A percentile compares a stretch with the other conserved stretches of the same genome.
phyloP scores from a whole-genome alignment of 164 flowering plant genomes.

The Berberis vulgaris region DNA sequence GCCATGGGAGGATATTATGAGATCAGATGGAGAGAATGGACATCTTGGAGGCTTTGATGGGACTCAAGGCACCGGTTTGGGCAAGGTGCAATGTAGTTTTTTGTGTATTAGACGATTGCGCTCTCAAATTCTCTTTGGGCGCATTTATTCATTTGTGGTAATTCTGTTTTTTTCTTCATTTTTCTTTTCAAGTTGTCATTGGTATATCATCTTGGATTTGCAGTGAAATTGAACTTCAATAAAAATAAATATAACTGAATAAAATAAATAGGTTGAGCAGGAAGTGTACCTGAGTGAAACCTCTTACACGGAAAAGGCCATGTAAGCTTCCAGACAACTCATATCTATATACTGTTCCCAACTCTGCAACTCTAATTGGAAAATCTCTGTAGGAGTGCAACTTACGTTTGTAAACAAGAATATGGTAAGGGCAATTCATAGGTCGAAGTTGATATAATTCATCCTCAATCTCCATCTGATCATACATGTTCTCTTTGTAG shows the following conservation, averaged over 20 bases:
- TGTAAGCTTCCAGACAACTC: conserved; percentile 94
- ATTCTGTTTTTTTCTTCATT: too few species aligned
- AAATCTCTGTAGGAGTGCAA: conserved; percentile 84
- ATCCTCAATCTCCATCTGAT: conserved; percentile 87
- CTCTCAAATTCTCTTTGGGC: too few species aligned
- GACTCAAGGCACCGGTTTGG: too few species aligned
- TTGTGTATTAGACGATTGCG: too few species aligned
- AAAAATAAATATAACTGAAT: not conserved
- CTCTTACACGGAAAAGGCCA: conserved; percentile 98
- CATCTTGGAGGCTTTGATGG: too few species aligned
- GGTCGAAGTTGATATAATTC: conserved; percentile 95
- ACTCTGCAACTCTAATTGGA: conserved; percentile 87
- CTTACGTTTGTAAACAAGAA: conserved; percentile 73
- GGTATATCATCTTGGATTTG: too few species aligned
- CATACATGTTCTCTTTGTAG: conserved; percentile 92
- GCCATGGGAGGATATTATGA: too few species aligned
- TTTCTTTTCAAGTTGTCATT: too few species aligned
- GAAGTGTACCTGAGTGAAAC: conserved; percentile 78
- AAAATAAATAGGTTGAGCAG: not conserved
- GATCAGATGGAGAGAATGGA: too few species aligned
- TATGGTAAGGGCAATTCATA: conserved; percentile 98
- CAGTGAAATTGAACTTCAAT: too few species aligned
- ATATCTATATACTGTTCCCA: conserved; percentile 93
- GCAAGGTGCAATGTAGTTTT: too few species aligned
- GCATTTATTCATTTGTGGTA: too few species aligned